phyloP scores from a whole-genome alignment of 1,284 basidiomycete species.

The Irpex sp. region DNA sequence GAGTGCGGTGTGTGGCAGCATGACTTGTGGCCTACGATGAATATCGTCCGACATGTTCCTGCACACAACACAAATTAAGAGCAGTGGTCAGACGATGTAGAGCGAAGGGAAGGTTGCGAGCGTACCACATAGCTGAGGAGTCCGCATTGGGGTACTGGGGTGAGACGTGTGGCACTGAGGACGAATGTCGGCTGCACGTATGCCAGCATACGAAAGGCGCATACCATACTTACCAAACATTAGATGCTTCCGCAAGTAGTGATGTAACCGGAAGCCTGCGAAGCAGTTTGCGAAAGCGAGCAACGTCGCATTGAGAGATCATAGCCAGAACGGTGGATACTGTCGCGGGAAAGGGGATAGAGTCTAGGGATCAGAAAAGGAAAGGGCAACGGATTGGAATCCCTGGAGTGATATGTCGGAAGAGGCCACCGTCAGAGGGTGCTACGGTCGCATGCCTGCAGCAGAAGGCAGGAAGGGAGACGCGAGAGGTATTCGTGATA shows the following conservation, averaged over 20 bases:
- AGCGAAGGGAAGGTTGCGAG: not conserved
- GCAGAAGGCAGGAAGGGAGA: not conserved
- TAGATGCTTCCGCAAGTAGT: not conserved
- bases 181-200: not conserved
- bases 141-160: too few species aligned
- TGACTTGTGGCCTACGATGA: slow-evolving; percentile 50
- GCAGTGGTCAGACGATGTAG: not conserved
- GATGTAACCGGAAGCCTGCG: not conserved
- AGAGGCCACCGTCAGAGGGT: not conserved
- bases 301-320: not conserved
- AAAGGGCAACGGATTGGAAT: not conserved
- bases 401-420: not conserved
- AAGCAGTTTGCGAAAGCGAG: not conserved
- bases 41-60: slow-evolving; percentile 16
- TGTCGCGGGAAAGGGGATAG: not conserved
- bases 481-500: not conserved
- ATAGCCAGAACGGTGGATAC: not conserved
- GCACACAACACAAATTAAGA: not conserved
- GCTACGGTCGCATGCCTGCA: too few species aligned
- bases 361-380: not conserved
- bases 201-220: slow-evolving; percentile 2
- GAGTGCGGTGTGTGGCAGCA: slow-evolving; percentile 50
- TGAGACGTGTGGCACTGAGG: not conserved
- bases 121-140: not conserved
- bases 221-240: not conserved